A percentile compares a stretch with the other conserved stretches of the same genome.
These are phyloP conservation scores for Pseudevernia furfuracea DNA, from an alignment of 495 filamentous ascomycete genomes.

Conservation along the genomic window DNA sequence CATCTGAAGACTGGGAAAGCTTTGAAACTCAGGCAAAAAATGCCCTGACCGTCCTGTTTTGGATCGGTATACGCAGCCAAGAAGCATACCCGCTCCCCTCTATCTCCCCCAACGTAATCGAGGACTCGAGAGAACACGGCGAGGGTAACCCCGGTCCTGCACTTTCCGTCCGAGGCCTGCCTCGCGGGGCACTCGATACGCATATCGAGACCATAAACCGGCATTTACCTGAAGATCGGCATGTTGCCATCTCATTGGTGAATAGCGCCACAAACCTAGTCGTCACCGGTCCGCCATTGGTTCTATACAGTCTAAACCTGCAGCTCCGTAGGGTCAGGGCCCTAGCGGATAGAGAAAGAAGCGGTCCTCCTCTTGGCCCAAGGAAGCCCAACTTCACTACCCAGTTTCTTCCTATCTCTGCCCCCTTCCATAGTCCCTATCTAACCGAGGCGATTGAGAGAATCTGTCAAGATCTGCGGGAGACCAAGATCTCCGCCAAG, in stretches of 20 bases:
- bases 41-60: slow-evolving; percentile 22
- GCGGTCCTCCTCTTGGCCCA: slow-evolving; percentile 24
- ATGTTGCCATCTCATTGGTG: slow-evolving; percentile 26
- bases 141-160: neutral
- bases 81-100: slow-evolving; percentile 13
- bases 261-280: slow-evolving; percentile 32
- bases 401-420: slow-evolving; percentile 30
- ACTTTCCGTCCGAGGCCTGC: slow-evolving; percentile 25
- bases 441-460: slow-evolving; percentile 23
- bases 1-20: slow-evolving; percentile 29
- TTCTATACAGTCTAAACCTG: slow-evolving; percentile 24
- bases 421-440: slow-evolving; percentile 34
- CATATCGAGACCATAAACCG: slow-evolving; percentile 30
- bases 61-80: slow-evolving; percentile 24
- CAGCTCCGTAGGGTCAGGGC: slow-evolving; percentile 16
- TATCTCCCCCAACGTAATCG: neutral
- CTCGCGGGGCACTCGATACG: slow-evolving; percentile 32
- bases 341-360: slow-evolving; percentile 20
- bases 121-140: neutral
- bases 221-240: slow-evolving; percentile 15
- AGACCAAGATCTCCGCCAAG: slow-evolving; percentile 17
- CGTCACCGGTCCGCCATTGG: slow-evolving; percentile 30
- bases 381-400: slow-evolving; percentile 24
- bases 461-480: slow-evolving; percentile 23
- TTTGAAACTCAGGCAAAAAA: slow-evolving; percentile 23